Evolutionary conservation across 495 filamentous ascomycete genomes (phyloP).

Genomic region (Xylaria bambusicola): DNA sequence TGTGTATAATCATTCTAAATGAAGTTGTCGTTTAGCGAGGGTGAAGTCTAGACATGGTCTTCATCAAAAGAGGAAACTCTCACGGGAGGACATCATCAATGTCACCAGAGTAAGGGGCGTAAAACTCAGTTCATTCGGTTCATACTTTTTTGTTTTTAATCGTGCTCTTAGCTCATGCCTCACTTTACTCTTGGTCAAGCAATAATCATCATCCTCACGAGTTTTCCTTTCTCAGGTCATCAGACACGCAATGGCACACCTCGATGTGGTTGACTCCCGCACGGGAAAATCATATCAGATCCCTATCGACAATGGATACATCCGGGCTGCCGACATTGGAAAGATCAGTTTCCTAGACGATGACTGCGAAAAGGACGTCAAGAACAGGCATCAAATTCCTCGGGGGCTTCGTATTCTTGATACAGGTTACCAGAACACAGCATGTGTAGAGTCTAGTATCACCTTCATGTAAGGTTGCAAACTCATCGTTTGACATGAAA

Average conservation of each 20-base stretch:
- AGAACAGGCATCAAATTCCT: background rate
- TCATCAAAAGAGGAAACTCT: background rate
- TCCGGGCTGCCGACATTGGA: constrained; percentile 48
- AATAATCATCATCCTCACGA: background rate
- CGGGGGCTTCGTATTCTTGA: constrained; percentile 50
- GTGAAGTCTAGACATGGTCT: background rate
- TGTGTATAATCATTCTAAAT: constrained; percentile 13
- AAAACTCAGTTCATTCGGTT: constrained; percentile 1
- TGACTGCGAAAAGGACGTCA: background rate
- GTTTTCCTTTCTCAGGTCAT: background rate
- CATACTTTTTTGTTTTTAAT: background rate
- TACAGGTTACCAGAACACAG: constrained; percentile 54
- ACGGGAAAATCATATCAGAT: constrained; percentile 32
- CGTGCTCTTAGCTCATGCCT: background rate
- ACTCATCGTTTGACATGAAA: background rate
- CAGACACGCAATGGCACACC: constrained; percentile 22
- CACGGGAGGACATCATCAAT: no score
- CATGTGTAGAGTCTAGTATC: constrained; percentile 45
- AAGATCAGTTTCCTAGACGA: constrained; percentile 35
- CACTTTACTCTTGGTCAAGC: background rate
- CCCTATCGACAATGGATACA: constrained; percentile 40
- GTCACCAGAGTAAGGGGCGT: no score
- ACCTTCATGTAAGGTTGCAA: constrained; percentile 43
- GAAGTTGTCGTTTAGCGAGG: background rate
- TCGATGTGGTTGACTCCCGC: constrained; percentile 31